phyloP scores from a whole-genome alignment of 768 basidiomycete genomes.

The Rhizopogon rudus region DNA sequence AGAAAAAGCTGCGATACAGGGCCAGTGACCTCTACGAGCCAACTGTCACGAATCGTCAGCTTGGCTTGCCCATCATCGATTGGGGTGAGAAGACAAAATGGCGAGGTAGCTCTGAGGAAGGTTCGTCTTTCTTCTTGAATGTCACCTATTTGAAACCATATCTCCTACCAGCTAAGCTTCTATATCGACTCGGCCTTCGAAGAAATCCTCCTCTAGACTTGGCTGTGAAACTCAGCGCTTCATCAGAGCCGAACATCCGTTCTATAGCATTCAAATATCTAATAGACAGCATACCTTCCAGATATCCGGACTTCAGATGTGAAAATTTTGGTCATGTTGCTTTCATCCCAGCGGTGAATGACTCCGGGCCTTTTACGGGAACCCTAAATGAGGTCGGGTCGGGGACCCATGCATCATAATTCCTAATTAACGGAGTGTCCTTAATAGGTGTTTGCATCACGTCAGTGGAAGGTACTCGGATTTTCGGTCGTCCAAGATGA shows the following conservation, averaged over 20 bases:
- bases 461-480: slow-evolving; percentile 69
- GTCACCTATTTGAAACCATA: neutral
- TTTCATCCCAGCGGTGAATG: slow-evolving; percentile 74
- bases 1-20: slow-evolving; percentile 45
- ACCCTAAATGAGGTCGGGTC: slow-evolving; percentile 57
- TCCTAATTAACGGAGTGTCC: neutral
- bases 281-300: slow-evolving; percentile 60
- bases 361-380: slow-evolving; percentile 48
- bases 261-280: slow-evolving; percentile 74
- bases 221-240: slow-evolving; percentile 66
- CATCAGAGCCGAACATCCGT: slow-evolving; percentile 44
- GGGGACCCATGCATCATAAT: neutral
- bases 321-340: slow-evolving; percentile 49
- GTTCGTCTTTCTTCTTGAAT: slow-evolving; percentile 30
- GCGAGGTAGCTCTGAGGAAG: slow-evolving; percentile 82
- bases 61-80: slow-evolving; percentile 80
- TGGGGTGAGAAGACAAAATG: slow-evolving; percentile 83
- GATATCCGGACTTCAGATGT: slow-evolving; percentile 59
- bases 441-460: slow-evolving; percentile 61
- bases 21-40: slow-evolving; percentile 88
- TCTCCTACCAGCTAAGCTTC: slow-evolving; percentile 59
- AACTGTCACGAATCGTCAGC: slow-evolving; percentile 56
- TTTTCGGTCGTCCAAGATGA: slow-evolving; percentile 62
- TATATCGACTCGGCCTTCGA: slow-evolving; percentile 66
- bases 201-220: slow-evolving; percentile 63